Evolutionary conservation across 805 yeast genomes (phyloP), one percentile per base, ranked within the genome.

Genomic region (Metschnikowia colocasiae): DNA sequence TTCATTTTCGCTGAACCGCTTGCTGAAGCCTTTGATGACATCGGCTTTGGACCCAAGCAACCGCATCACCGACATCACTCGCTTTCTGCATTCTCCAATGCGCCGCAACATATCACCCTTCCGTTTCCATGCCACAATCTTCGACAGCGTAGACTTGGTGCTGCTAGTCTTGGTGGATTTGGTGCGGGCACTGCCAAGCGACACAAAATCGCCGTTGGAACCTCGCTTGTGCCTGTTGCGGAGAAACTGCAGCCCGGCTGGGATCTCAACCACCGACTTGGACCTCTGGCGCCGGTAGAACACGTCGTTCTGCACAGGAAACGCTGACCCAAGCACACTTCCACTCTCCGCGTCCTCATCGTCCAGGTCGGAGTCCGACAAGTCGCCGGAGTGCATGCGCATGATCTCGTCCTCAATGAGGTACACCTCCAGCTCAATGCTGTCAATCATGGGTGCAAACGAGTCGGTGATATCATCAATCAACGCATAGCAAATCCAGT

Each of bases 381-480:
- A 67, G 29, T 72, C 79, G 1, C 85, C 83, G 18, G 90, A 83
- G 63, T 92, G 95, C 92, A 94, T 85, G 47, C 78, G 76, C 57
- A 94, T 71, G 44, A 94, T 92, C 2, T 91, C 86, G 59, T 92
- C 97, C 60, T 94, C 99, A 52, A 94, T 94, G n/a, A 81, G 78
- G 62, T 90, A 89, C 19, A 94, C 98, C 59, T 94, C 99, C 49
- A 83, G 89, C 61, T 94, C 98, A 44, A 94, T 91, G 40, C 92
- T 80, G 49, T 88, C 95, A 52, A 94, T 91, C 85, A 94, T 81
- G 2, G 99, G 99, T 0, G 95, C 98, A 73, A 88, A 94, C 0
- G 95, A 95, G 73, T 94, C 99, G 0, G 97, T 92, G 53, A 94
- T 88, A 63, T 94, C 98, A 70, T 94, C 99, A 57, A 94, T 88